Evolutionary conservation across 2,329 filamentous ascomycete species (phyloP).

Genomic region (Lachnellula subtilissima): DNA sequence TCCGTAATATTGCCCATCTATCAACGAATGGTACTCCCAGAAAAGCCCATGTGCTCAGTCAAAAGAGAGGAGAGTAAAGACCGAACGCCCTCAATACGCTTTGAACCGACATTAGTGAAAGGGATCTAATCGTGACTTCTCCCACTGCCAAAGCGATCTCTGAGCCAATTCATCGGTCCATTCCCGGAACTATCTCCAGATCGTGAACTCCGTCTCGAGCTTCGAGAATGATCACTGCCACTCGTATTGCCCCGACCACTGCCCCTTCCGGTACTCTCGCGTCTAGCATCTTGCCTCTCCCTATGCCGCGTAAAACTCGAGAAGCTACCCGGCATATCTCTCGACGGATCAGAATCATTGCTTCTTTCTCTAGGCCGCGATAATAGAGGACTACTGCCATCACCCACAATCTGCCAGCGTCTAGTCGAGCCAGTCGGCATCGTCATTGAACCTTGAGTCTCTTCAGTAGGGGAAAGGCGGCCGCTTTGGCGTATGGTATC

Average conservation of each 20-base stretch:
- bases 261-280: background rate
- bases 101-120: background rate
- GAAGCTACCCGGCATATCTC: conserved; percentile 2
- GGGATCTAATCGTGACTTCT: conserved; percentile 4
- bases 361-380: background rate
- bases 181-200: conserved; percentile 11
- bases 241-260: conserved; percentile 22
- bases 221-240: conserved; percentile 22
- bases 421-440: background rate
- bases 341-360: conserved; percentile 1
- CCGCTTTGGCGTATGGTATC: conserved; percentile 23
- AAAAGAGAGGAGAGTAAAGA: background rate
- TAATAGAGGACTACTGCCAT: background rate
- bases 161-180: conserved; percentile 22
- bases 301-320: background rate
- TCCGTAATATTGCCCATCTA: background rate
- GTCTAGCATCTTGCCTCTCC: background rate
- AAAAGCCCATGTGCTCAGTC: background rate
- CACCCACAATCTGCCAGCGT: conserved; percentile 7
- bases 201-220: conserved; percentile 21
- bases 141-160: conserved; percentile 19
- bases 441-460: conserved; percentile 3
- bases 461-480: conserved; percentile 17
- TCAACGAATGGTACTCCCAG: background rate
- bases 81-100: background rate